phyloP scores from a whole-genome alignment of 768 basidiomycete species.

The Gautieria morchelliformis region DNA sequence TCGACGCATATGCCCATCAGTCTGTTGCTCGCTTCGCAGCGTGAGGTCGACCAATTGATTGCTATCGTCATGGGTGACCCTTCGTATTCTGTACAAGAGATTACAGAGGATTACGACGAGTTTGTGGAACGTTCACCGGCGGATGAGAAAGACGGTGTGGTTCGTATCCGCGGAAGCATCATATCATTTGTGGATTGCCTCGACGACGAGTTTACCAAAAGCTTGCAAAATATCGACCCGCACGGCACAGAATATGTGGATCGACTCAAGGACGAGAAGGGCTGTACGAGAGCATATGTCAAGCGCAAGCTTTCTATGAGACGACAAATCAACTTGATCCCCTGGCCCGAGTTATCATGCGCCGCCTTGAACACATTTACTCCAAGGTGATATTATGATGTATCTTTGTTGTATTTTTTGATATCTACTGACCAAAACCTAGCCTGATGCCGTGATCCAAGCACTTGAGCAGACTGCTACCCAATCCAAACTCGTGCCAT shows the following conservation, averaged over 20 bases:
- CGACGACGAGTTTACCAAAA: conserved; percentile 97
- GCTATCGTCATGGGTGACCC: conserved; percentile 63
- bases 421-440: conserved; percentile 9
- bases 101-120: conserved; percentile 88
- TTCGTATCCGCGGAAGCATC: conserved; percentile 88
- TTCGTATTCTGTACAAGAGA: conserved; percentile 77
- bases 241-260: conserved; percentile 99
- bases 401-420: neutral
- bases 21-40: conserved; percentile 79
- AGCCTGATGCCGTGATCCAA: conserved; percentile 90
- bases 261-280: conserved; percentile 92
- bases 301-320: conserved; percentile 89
- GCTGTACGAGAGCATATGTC: conserved; percentile 87
- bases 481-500: conserved; percentile 48
- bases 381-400: conserved; percentile 68
- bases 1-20: conserved; percentile 87
- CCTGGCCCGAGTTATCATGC: conserved; percentile 82
- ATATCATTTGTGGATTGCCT: conserved; percentile 94
- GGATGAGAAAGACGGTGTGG: conserved; percentile 58
- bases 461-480: conserved; percentile 73
- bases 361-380: conserved; percentile 95
- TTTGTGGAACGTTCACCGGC: conserved; percentile 71
- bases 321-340: conserved; percentile 66
- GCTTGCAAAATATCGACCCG: conserved; percentile 95
- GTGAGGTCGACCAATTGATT: conserved; percentile 83